phyloP scores from a whole-genome alignment of 768 basidiomycete genomes.

The Coprinopsis marcescibilis region DNA sequence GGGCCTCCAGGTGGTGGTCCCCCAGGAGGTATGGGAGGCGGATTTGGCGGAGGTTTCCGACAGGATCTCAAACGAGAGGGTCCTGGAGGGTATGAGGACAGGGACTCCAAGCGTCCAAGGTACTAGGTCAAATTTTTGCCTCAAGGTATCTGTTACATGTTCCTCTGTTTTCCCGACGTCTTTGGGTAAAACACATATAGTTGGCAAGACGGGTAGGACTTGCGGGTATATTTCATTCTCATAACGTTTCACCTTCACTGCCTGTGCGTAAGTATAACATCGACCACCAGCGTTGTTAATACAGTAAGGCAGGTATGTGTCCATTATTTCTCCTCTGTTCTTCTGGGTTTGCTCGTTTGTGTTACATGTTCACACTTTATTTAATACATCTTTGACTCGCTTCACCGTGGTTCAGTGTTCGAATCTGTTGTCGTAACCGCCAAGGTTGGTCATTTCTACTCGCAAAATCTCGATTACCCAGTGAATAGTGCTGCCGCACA shows the following conservation, averaged over 20 bases:
- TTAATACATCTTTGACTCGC: no score
- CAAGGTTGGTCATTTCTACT: no score
- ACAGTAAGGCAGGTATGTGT: conserved; percentile 13
- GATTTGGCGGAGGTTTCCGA: conserved; percentile 47
- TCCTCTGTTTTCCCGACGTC: conserved; percentile 5
- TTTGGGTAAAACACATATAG: conserved; percentile 1
- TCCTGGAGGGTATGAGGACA: conserved; percentile 75
- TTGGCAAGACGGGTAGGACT: conserved; percentile 15
- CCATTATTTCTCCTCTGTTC: not conserved
- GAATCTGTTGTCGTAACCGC: no score
- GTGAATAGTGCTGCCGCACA: no score
- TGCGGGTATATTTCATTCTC: conserved; percentile 9
- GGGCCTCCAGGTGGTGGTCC: conserved; percentile 24
- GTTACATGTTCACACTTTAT: not conserved
- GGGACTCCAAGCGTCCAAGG: conserved; percentile 76
- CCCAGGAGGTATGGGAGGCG: conserved; percentile 37
- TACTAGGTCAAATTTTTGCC: conserved; percentile 44
- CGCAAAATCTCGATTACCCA: no score
- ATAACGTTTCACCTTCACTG: conserved; percentile 10
- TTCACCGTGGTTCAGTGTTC: no score
- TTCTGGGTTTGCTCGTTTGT: not conserved
- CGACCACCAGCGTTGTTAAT: conserved; percentile 7
- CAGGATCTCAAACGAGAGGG: conserved; percentile 75
- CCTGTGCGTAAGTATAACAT: conserved; percentile 20
- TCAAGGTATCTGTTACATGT: conserved; percentile 10